These are phyloP conservation scores for Microsporum audouinii DNA, from an alignment of 2,329 filamentous ascomycete species.

Conservation along the genomic window DNA sequence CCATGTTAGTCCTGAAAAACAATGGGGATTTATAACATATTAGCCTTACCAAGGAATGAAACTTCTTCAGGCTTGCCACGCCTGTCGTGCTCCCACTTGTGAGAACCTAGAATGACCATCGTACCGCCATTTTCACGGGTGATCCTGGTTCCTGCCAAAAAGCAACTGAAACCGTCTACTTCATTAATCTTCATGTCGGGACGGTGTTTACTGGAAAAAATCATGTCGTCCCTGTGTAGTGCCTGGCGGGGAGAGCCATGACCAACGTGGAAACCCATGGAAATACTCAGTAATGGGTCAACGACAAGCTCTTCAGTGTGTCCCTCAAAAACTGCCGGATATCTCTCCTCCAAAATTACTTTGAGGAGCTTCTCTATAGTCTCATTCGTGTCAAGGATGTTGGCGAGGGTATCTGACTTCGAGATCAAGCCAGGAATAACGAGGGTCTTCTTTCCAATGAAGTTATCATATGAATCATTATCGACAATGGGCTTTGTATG, in stretches of 20 bases:
- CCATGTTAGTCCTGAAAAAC: not conserved
- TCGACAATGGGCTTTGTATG: not conserved
- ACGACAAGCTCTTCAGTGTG: conserved; percentile 3
- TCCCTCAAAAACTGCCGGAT: not conserved
- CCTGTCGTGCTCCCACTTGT: conserved; percentile 4
- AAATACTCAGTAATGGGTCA: not conserved
- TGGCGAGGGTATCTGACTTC: conserved; percentile 1
- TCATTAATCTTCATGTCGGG: conserved; percentile 4
- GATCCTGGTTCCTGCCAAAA: not conserved
- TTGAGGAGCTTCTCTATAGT: conserved; percentile 1
- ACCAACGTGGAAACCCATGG: not conserved
- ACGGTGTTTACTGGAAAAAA: conserved; percentile 3
- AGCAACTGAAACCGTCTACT: conserved; percentile 4
- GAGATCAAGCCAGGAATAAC: not conserved
- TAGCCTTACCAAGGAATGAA: conserved; percentile 1
- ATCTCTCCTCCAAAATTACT: not conserved
- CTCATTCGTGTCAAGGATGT: conserved; percentile 4
- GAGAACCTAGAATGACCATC: conserved; percentile 4
- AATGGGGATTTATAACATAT: not conserved
- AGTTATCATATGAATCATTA: not conserved
- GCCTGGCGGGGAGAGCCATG: not conserved
- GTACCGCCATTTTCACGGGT: conserved; percentile 2
- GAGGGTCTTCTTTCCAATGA: conserved; percentile 1
- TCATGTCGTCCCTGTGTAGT: conserved; percentile 2
- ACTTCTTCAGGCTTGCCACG: conserved; percentile 2